Evolutionary conservation across 2,329 filamentous ascomycete species (phyloP).

Genomic region (Colletotrichum sp.): DNA sequence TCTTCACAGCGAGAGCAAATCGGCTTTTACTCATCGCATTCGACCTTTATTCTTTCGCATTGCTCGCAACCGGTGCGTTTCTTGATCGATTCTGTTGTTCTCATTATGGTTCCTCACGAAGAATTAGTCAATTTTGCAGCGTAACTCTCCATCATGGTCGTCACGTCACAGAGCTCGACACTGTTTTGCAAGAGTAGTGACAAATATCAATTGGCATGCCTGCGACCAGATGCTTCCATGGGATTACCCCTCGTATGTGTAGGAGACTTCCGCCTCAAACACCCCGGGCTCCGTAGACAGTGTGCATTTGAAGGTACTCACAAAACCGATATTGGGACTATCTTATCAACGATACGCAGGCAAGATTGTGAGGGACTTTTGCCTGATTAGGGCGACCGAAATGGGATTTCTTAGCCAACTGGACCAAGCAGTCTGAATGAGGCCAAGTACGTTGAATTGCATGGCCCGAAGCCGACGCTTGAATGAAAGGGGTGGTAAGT

Average conservation of each 20-base stretch:
- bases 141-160: background rate
- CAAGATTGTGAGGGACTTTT: background rate
- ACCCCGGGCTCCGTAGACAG: background rate
- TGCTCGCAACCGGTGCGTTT: background rate
- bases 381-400: background rate
- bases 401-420: background rate
- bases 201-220: background rate
- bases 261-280: background rate
- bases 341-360: background rate
- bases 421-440: background rate
- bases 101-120: rapidly evolving
- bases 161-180: background rate
- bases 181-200: background rate
- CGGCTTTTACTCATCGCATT: background rate
- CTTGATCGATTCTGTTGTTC: background rate
- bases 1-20: background rate
- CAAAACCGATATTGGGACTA: background rate
- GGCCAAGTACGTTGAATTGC: background rate
- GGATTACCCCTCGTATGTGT: background rate
- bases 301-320: background rate
- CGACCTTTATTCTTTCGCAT: background rate
- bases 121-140: background rate
- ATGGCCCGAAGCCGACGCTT: background rate
- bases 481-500: background rate
- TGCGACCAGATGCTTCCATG: background rate